Conservation (phyloP, 345 rosid genomes). For the Excoecaria agallocha region DNA sequence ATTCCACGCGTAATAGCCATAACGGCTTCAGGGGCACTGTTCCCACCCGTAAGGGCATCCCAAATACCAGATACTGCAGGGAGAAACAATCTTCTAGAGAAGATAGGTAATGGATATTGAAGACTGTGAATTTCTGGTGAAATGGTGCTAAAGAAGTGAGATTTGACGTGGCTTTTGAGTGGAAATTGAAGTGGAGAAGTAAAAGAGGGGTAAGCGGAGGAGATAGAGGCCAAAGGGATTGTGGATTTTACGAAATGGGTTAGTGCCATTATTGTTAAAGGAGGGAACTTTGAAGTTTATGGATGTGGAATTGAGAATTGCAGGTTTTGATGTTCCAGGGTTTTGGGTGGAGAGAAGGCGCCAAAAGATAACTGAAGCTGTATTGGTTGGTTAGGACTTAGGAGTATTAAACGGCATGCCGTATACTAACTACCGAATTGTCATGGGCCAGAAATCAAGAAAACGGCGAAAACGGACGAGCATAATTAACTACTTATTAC, state of each 20-base stretch:
- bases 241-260: slow-evolving; percentile 33
- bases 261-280: slow-evolving; percentile 37
- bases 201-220: slow-evolving; percentile 2
- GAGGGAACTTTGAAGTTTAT: neutral
- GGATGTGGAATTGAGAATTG: neutral
- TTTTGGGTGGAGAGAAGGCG: neutral
- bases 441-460: too few relatives aligned
- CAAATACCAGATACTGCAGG: slow-evolving; percentile 79
- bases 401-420: too few relatives aligned
- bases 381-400: too few relatives aligned
- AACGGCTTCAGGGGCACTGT: slow-evolving; percentile 55
- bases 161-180: slow-evolving; percentile 20
- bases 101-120: slow-evolving; percentile 33
- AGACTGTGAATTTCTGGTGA: slow-evolving; percentile 19
- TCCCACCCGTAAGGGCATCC: slow-evolving; percentile 79
- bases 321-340: neutral
- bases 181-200: slow-evolving; percentile 26
- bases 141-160: slow-evolving; percentile 19
- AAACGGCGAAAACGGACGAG: too few relatives aligned
- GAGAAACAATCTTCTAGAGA: slow-evolving; percentile 61
- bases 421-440: too few relatives aligned
- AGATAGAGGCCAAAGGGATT: slow-evolving; percentile 10
- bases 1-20: slow-evolving; percentile 66
- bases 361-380: neutral
- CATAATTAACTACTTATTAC: too few relatives aligned